Evolutionary conservation across 495 filamentous ascomycete species (phyloP).

Genomic region (Durotheca rogersii): DNA sequence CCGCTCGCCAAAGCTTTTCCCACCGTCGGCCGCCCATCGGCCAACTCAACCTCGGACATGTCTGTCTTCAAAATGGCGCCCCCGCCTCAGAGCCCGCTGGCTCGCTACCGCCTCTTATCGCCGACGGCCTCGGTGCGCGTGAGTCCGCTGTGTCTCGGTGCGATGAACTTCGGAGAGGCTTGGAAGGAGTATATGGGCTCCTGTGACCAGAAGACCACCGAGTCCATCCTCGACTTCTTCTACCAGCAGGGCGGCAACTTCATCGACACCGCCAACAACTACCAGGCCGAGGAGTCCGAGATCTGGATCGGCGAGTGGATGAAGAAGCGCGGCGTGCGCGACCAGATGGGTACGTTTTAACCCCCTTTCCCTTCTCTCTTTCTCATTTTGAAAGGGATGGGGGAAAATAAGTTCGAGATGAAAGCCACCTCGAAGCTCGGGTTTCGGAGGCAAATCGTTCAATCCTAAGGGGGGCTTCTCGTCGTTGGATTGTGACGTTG

Average conservation of each 20-base stretch:
- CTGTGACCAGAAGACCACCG: slow-evolving; percentile 61
- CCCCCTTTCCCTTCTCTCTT: background rate
- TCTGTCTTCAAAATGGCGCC: slow-evolving; percentile 20
- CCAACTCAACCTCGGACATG: background rate
- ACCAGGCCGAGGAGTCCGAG: slow-evolving; percentile 70
- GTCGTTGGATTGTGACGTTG: too few relatives aligned
- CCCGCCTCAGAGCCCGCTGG: slow-evolving; percentile 51
- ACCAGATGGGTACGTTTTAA: slow-evolving; percentile 43
- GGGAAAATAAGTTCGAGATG: too few relatives aligned
- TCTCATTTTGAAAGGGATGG: background rate
- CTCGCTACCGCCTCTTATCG: slow-evolving; percentile 59
- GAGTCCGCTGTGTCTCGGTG: slow-evolving; percentile 61
- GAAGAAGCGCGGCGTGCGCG: slow-evolving; percentile 43
- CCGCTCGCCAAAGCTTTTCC: too few relatives aligned
- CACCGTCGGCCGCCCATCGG: too few relatives aligned
- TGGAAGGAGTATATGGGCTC: slow-evolving; percentile 57
- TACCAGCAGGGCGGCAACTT: slow-evolving; percentile 70
- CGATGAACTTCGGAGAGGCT: slow-evolving; percentile 62
- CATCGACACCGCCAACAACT: slow-evolving; percentile 73
- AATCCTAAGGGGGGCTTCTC: too few relatives aligned
- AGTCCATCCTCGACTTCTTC: slow-evolving; percentile 67
- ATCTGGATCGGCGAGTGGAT: slow-evolving; percentile 79
- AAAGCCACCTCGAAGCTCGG: too few relatives aligned
- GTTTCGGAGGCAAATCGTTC: too few relatives aligned
- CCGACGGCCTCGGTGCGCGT: slow-evolving; percentile 60